Percentiles rank a stretch among this genome's conserved stretches.
Conservation (phyloP, 495 filamentous ascomycete species). For the Thermothielavioides terrestris region DNA sequence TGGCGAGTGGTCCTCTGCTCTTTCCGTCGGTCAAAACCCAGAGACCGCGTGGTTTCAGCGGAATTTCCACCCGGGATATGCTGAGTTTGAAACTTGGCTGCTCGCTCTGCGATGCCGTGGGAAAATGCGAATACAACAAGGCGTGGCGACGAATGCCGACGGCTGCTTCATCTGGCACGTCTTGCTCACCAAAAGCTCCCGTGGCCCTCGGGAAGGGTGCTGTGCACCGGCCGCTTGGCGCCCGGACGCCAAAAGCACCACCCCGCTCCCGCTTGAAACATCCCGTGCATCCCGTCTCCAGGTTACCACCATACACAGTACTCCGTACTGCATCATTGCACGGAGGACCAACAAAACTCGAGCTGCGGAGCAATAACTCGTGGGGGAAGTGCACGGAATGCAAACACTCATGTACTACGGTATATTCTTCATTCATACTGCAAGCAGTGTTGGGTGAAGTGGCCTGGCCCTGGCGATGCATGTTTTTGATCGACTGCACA, state of each 20-base stretch:
- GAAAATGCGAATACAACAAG: background rate
- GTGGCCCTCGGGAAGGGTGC: conserved; percentile 3
- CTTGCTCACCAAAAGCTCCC: background rate
- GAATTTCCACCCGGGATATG: background rate
- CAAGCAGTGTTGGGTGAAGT: no score
- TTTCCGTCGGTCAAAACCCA: background rate
- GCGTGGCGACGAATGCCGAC: background rate
- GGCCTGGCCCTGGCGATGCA: background rate
- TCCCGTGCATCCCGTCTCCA: background rate
- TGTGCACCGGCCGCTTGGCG: conserved; percentile 3
- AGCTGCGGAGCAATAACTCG: no score
- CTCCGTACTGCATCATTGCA: no score
- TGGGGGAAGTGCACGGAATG: no score
- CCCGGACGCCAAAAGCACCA: conserved; percentile 7
- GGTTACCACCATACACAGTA: background rate
- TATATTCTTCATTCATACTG: no score
- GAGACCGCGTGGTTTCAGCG: background rate
- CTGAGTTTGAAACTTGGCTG: background rate
- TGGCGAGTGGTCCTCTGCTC: no score
- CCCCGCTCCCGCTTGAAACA: conserved; percentile 5
- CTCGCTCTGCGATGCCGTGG: background rate
- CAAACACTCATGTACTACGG: no score
- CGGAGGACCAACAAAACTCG: no score
- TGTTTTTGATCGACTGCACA: conserved; percentile 2
- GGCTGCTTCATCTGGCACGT: background rate